Evolutionary conservation across 129 eudicot genomes (phyloP), one percentile per base, ranked within the genome.

Genomic region (Centaurea solstitialis): DNA sequence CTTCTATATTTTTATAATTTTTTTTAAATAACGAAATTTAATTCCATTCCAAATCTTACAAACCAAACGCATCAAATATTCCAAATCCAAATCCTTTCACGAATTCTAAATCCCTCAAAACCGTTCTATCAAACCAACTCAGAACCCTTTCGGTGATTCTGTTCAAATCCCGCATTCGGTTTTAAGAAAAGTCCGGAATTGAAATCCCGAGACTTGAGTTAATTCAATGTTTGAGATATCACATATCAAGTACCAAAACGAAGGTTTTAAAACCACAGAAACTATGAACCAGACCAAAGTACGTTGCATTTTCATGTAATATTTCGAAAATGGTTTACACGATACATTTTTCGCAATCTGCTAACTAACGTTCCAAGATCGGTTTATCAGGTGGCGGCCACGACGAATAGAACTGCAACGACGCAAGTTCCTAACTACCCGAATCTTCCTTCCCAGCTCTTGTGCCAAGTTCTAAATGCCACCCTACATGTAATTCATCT

Each of bases 401-500:
- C 97, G 37, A 93, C 97, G 9, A 93, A 90, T 75, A 85, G 89
- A 47, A 71, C 82, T 23, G 91, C 93, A 50, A 90, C 96, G 11
- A 82, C 93, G 2, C 97, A 93, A 72, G 88, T 93, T 68, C 97
- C 97, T 2, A 93, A 89, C 80, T 93, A 93, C 65, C 96, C 96
- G 53, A 93, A 87, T 84, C 91, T 93, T 68, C 92, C 97, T 10
- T 78, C 93, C 75, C 93, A 90, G 72, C 73, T 93, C 83, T 76
- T 90, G 85, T 93, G 97, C 80, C 96, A 93, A 90, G 97, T 93
- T 68, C 91, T 88, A 85, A 93, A 87, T 80, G 89, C 88, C 18
- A 90, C 96, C 8, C 89, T 88, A 11, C 97, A 93, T 86, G 97
- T 93, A 90, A 38, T 85, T 80, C 30, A 22, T 74, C 70, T 18